A percentile compares a stretch with the other conserved stretches of the same genome.
These are phyloP conservation scores for Botrytis hyacinthi DNA, from an alignment of 2,329 filamentous ascomycete genomes.

Conservation along the genomic window DNA sequence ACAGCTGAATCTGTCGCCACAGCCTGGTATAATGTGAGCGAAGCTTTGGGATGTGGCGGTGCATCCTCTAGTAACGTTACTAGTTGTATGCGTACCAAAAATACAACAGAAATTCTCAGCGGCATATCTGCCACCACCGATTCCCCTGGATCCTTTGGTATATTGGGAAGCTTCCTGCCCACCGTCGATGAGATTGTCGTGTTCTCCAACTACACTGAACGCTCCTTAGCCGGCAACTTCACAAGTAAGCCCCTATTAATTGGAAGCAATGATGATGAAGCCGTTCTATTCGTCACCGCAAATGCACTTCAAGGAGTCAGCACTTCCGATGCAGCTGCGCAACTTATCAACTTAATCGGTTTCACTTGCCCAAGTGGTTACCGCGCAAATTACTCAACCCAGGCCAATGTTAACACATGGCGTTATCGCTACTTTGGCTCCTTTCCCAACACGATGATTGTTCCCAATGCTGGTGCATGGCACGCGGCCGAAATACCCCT, in stretches of 20 bases:
- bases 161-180: slow-evolving; percentile 33
- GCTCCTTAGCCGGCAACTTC: slow-evolving; percentile 24
- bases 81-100: slow-evolving; percentile 34
- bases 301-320: slow-evolving; percentile 28
- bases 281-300: slow-evolving; percentile 35
- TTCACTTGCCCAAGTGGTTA: slow-evolving; percentile 41
- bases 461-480: slow-evolving; percentile 39
- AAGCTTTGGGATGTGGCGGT: slow-evolving; percentile 36
- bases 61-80: slow-evolving; percentile 28
- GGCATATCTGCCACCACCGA: slow-evolving; percentile 10
- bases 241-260: slow-evolving; percentile 35
- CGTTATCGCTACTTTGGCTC: slow-evolving; percentile 42
- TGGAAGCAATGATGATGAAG: slow-evolving; percentile 41
- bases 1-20: slow-evolving; percentile 23
- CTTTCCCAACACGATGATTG: slow-evolving; percentile 39
- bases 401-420: slow-evolving; percentile 39
- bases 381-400: slow-evolving; percentile 33
- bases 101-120: slow-evolving; percentile 26
- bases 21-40: slow-evolving; percentile 34
- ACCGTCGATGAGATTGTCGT: slow-evolving; percentile 35
- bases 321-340: slow-evolving; percentile 34
- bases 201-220: slow-evolving; percentile 35
- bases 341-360: slow-evolving; percentile 33
- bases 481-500: slow-evolving; percentile 40
- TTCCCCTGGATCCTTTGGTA: slow-evolving; percentile 17